Conservation (phyloP, 345 rosid genomes). For the Euphorbia lathyris region DNA sequence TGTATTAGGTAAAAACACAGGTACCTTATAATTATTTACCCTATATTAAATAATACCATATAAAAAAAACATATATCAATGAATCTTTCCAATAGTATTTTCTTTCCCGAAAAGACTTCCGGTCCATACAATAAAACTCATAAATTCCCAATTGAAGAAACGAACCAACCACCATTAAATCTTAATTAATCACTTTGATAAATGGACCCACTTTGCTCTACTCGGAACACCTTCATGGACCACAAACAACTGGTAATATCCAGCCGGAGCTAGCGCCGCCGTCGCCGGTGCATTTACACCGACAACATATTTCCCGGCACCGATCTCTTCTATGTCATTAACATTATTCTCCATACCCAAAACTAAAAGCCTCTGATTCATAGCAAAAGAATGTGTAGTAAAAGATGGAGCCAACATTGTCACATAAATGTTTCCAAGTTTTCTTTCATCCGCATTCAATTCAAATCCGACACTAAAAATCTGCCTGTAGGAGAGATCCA, state of each 20-base stretch:
- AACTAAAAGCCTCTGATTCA: conserved; percentile 43
- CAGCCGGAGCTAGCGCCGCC: conserved; percentile 37
- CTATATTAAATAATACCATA: too few species aligned
- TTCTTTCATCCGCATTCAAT: neutral
- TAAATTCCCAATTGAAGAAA: conserved; percentile 6
- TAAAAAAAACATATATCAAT: neutral
- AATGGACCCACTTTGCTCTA: conserved; percentile 33
- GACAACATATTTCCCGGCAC: conserved; percentile 9
- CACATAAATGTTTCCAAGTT: conserved; percentile 25
- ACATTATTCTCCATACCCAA: conserved; percentile 8
- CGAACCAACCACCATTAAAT: neutral
- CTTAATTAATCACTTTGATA: conserved; percentile 12
- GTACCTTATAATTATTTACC: too few species aligned
- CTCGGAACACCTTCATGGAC: conserved; percentile 40
- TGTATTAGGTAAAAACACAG: too few species aligned
- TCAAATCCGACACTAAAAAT: conserved; percentile 22
- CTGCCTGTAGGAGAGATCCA: conserved; percentile 21
- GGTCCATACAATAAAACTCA: neutral
- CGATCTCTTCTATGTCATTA: neutral
- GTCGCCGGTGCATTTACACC: conserved; percentile 25
- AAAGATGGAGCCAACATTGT: conserved; percentile 47
- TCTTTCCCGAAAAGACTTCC: neutral
- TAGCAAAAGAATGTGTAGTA: conserved; percentile 45
- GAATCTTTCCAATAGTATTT: neutral
- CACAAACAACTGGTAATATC: conserved; percentile 36